Conservation (phyloP, 805 yeast genomes). For the Schizosaccharomyces octosporus region DNA sequence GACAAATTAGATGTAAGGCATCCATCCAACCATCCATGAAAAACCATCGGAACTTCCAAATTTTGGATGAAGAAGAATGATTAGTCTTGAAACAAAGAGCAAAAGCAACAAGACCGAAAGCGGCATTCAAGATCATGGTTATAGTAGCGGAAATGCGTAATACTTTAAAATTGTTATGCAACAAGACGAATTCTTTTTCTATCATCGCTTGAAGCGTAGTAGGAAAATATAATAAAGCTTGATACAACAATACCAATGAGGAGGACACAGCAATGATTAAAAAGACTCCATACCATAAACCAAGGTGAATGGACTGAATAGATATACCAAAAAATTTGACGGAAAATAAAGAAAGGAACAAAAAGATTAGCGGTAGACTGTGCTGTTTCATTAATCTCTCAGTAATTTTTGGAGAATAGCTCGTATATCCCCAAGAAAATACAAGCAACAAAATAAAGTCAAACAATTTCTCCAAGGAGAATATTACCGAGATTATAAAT, state of each 20-base stretch:
- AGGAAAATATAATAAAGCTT: constrained; percentile 19
- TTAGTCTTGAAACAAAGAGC: constrained; percentile 25
- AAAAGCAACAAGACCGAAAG: constrained; percentile 31
- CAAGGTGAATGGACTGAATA: constrained; percentile 32
- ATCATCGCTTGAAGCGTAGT: constrained; percentile 47
- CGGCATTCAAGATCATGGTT: constrained; percentile 24
- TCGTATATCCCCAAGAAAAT: constrained; percentile 65
- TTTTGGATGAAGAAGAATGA: constrained; percentile 15
- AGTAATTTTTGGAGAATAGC: constrained; percentile 71
- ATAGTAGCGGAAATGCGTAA: constrained; percentile 13
- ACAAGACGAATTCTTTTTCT: constrained; percentile 74
- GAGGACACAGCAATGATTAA: constrained; percentile 17
- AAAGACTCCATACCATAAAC: constrained; percentile 30
- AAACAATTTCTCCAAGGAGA: constrained; percentile 60
- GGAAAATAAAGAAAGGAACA: constrained; percentile 46
- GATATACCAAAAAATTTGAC: constrained; percentile 48
- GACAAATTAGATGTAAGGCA: constrained; percentile 58
- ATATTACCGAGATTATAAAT: constrained; percentile 52
- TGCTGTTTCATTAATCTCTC: constrained; percentile 21
- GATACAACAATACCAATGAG: background rate
- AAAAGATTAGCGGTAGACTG: constrained; percentile 61
- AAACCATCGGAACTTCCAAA: constrained; percentile 82
- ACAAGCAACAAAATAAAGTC: constrained; percentile 68
- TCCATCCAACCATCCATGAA: constrained; percentile 88
- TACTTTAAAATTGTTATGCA: constrained; percentile 61